Base-by-base conservation (phyloP, 345 rosid species). In the Ceriops decandra region DNA sequence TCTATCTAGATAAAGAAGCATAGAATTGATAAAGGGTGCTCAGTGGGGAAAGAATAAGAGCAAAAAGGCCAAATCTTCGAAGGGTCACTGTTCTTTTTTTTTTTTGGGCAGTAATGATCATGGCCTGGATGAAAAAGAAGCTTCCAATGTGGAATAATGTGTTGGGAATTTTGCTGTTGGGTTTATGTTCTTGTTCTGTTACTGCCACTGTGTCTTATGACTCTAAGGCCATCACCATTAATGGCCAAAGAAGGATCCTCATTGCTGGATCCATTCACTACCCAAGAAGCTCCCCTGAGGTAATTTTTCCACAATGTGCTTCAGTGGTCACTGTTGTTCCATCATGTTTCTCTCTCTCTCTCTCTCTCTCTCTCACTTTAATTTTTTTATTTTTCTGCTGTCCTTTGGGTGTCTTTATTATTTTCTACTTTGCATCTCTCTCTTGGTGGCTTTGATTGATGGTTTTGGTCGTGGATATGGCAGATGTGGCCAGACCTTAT, bases 401-500 rank as follows among this genome's bases (percentile, higher is more conserved):
- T 24, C 26, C 26, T 24, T 24, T 75, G 76, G 73, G 69, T 5
- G n/a, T 62, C 66, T 52, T 60, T 46, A 52, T 22, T 60, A 35
- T 63, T 68, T 74, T 47, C 21, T 32, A 54, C 49, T 30, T 56
- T 10, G 24, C 28, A 7, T 62, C 2, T 62, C 16, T 35, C 69
- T 49, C 62, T 24, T 4, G 57, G 6, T 59, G 49, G 49, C 49
- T 51, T 67, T 68, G 28, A 27, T 60, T 59, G 6, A 17, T 75
- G 64, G 67, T 74, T 38, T 68, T 56, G 64, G 57, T 66, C 10
- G 3, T 36, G 54, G 64, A 68, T 26, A 52, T 67, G 62, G 76
- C 86, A 95, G 99, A 95, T 95, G 99, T 95, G 99, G 99, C 99
- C 99, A 73, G 98, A 95, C 88, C 98, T 91, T 76, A 88, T 95